Evolutionary conservation across 2,329 filamentous ascomycete species (phyloP), one percentile per base, ranked within the genome.

Genomic region (Aspergillus flavus): DNA sequence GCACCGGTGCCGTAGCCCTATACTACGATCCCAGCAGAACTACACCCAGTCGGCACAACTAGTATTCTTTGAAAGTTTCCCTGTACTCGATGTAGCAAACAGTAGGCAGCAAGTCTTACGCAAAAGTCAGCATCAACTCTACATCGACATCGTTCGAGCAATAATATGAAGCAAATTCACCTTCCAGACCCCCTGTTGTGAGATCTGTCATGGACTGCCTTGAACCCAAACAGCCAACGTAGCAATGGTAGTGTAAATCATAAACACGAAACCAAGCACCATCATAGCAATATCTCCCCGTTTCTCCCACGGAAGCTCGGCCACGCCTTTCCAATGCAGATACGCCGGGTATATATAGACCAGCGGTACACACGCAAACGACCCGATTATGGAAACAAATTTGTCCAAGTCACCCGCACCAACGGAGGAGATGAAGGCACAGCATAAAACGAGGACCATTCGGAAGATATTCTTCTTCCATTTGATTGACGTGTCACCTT

Each of bases 381-480:
- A 96, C 64, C 94, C 94, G 21, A 98, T 93, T 36, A 98, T 83
- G 12, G 93, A 90, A 16, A 98, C 94, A 76, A 98, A 98, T 79
- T 97, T 97, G 81, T 98, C 94, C 63, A 98, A 81, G 77, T 97
- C 90, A 67, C 92, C 91, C 1, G 94, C 94, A 62, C 94, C 94
- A 43, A 89, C 88, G 90, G 92, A 97, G 0, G 94, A 93, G 66
- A 97, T 90, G 59, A 88, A 79, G 0, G 92, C 91, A 73, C 94
- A 97, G n/a, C 93, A 79, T 69, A 91, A 86, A 54, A 97, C 94
- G 64, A 97, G 88, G 72, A 91, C 88, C 82, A 97, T 97, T 61
- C 94, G 89, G 82, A 96, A 98, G 28, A 90, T 82, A 72, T 98
- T 98, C 87, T 98, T 98, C 84, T 97, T 92, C 94, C 94, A 98